Conservation (phyloP, 2,329 filamentous ascomycete genomes). For the Apiospora saccharicola region DNA sequence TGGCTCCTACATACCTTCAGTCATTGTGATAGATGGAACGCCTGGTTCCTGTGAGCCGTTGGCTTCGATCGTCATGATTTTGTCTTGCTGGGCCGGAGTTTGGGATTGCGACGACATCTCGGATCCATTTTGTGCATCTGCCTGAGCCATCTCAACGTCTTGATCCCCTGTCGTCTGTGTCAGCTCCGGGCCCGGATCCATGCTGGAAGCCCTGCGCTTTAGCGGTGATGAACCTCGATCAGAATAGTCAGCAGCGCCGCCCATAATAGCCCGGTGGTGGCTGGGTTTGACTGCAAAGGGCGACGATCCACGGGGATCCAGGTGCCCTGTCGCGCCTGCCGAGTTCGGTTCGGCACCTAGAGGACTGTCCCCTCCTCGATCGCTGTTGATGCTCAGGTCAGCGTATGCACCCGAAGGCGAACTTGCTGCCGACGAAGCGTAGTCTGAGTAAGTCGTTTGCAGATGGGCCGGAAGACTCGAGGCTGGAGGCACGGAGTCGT, state of each 20-base stretch:
- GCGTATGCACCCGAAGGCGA: conserved; percentile 65
- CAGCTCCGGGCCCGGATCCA: conserved; percentile 56
- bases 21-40: conserved; percentile 23
- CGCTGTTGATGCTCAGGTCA: conserved; percentile 63
- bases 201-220: conserved; percentile 69
- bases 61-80: conserved; percentile 27
- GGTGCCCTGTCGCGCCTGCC: conserved; percentile 41
- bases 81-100: conserved; percentile 29
- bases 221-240: conserved; percentile 70
- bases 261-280: conserved; percentile 63
- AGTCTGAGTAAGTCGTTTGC: conserved; percentile 56
- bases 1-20: conserved; percentile 20
- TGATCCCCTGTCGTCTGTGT: conserved; percentile 47
- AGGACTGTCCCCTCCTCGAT: conserved; percentile 55
- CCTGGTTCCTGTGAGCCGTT: not conserved
- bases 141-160: conserved; percentile 55
- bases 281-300: conserved; percentile 55
- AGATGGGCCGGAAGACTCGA: conserved; percentile 61
- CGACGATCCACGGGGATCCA: conserved; percentile 56
- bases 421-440: conserved; percentile 63
- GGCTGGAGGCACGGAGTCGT: conserved; percentile 49
- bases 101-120: conserved; percentile 22
- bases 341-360: conserved; percentile 50
- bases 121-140: conserved; percentile 32
- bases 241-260: conserved; percentile 63